Evolutionary conservation across 2,329 filamentous ascomycete genomes (phyloP).

Genomic region (Verticillium albo-atrum): DNA sequence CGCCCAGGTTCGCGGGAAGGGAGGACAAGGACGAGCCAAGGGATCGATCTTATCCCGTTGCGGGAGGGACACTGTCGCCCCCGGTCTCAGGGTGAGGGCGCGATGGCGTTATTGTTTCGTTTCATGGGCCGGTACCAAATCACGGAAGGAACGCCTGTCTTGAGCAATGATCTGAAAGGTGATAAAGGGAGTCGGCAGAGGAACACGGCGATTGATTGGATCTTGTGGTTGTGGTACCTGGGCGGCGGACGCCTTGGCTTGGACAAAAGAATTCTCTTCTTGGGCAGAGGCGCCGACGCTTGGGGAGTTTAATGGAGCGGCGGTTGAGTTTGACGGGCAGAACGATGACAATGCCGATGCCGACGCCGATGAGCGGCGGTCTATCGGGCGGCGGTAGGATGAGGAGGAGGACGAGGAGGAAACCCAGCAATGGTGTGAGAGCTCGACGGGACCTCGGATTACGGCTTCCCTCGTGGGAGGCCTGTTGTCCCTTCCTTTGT

Average conservation of each 20-base stretch:
- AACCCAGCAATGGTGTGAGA: no score
- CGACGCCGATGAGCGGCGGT: not conserved
- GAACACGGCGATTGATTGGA: not conserved
- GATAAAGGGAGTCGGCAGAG: not conserved
- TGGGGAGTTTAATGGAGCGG: not conserved
- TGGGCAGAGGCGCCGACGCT: not conserved
- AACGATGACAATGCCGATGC: not conserved
- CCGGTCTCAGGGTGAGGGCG: not conserved
- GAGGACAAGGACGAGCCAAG: not conserved
- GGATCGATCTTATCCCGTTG: not conserved
- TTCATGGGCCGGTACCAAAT: not conserved
- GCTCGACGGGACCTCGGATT: no score
- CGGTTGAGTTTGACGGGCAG: not conserved
- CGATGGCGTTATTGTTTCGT: constrained; percentile 6
- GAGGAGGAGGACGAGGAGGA: not conserved
- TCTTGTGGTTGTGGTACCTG: not conserved
- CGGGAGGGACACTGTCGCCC: not conserved
- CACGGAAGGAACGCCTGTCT: not conserved
- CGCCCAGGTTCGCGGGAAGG: not conserved
- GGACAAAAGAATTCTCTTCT: not conserved
- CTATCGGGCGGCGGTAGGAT: not conserved
- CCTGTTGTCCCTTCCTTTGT: not conserved
- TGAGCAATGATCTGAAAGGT: not conserved
- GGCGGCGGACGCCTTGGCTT: not conserved
- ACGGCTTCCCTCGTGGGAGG: no score